Evolutionary conservation across 2,329 filamentous ascomycete genomes (phyloP).

Genomic region (Claviceps sp.): DNA sequence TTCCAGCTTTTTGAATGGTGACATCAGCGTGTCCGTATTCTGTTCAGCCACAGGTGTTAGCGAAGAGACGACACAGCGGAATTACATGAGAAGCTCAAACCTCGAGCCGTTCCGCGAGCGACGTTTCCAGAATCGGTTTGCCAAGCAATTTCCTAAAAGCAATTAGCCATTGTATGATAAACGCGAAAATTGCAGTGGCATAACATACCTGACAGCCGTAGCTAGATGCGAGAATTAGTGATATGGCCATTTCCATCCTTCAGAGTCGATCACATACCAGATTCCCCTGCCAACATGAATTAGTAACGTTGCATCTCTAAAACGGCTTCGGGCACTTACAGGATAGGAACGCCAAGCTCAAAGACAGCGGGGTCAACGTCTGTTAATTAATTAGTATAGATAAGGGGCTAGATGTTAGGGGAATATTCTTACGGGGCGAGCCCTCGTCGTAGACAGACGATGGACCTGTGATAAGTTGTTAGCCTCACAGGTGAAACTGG

Average conservation of each 20-base stretch:
- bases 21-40: conserved; percentile 45
- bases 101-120: conserved; percentile 7
- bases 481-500: conserved; percentile 4
- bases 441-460: conserved; percentile 69
- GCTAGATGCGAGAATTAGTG: not conserved
- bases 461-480: conserved; percentile 21
- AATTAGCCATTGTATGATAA: conserved; percentile 22
- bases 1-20: conserved; percentile 20
- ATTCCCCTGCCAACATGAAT: conserved; percentile 22
- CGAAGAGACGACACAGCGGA: not conserved
- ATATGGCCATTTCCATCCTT: not conserved
- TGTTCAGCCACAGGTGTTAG: not conserved
- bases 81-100: not conserved
- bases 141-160: conserved; percentile 46
- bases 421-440: conserved; percentile 31
- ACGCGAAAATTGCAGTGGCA: not conserved
- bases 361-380: conserved; percentile 56
- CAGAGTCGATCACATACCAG: conserved; percentile 34
- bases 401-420: not conserved
- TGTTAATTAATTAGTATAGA: conserved; percentile 4
- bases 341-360: conserved; percentile 18
- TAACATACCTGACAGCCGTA: conserved; percentile 1
- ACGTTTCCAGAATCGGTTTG: conserved; percentile 50
- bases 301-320: not conserved
- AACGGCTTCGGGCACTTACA: conserved; percentile 6